phyloP scores from a whole-genome alignment of 495 filamentous ascomycete species.

The Lasiosphaeria ovina region DNA sequence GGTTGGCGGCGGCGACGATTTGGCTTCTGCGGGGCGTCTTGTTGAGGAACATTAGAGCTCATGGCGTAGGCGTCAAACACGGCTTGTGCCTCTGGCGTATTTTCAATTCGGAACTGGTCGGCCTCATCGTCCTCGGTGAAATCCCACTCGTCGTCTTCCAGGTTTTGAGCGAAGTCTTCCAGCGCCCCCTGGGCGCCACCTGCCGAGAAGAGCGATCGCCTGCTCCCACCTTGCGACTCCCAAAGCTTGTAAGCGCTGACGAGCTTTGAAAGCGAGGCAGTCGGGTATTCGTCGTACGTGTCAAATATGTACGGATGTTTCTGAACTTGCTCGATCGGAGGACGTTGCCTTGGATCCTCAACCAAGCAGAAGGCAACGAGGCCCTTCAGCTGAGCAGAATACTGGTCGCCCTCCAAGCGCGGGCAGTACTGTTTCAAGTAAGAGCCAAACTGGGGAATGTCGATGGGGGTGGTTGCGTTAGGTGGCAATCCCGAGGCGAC shows the following conservation, averaged over 20 bases:
- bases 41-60: constrained; percentile 1
- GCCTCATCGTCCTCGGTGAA: constrained; percentile 8
- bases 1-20: constrained; percentile 5
- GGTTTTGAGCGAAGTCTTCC: neutral
- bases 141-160: constrained; percentile 11
- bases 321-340: constrained; percentile 14
- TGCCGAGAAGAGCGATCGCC: constrained; percentile 18
- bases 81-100: constrained; percentile 6
- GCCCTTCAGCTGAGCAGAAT: constrained; percentile 13
- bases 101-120: constrained; percentile 8
- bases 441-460: constrained; percentile 14
- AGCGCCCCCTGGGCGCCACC: constrained; percentile 16
- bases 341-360: constrained; percentile 15
- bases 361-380: constrained; percentile 18
- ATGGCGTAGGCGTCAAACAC: constrained; percentile 13
- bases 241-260: constrained; percentile 17
- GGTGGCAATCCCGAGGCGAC: constrained; percentile 17
- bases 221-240: constrained; percentile 16
- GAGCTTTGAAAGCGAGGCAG: constrained; percentile 14
- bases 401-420: constrained; percentile 14
- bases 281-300: constrained; percentile 13
- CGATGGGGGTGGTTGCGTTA: constrained; percentile 14
- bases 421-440: constrained; percentile 16
- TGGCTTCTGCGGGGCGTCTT: neutral
- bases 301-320: constrained; percentile 15